Evolutionary conservation across 2,329 filamentous ascomycete species (phyloP), one percentile per base, ranked within the genome.

Genomic region (Apiospora aurea): DNA sequence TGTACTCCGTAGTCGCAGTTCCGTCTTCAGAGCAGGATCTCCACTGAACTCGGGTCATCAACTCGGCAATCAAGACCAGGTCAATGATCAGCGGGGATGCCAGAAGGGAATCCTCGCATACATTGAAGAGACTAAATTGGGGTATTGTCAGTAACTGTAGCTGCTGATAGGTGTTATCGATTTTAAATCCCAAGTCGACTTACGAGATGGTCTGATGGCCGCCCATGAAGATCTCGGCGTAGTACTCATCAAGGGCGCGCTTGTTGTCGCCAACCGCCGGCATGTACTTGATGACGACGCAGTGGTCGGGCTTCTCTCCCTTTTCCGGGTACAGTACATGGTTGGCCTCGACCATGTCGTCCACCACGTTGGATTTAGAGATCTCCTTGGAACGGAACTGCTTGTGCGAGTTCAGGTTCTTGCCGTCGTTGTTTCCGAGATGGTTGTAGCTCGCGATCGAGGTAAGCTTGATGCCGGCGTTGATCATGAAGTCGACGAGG

Each of bases 321-420:
- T 94, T 87, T 84, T 92, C 91, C 57, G 57, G 57, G 88, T 99
- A 99, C 71, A 99, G 89, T 69, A 98, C 91, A 69, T 85, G 87
- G 87, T 99, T 99, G 80, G 96, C 96, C 80, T 94, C 95, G 73
- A 99, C 96, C 96, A 99, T 99, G 87, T 99, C 96, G 82, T 99
- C 96, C 71, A 99, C 96, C 16, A 99, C 96, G 82, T 98, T 99
- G 79, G 94, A 97, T 89, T 99, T 99, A 85, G 94, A 97, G 78
- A 99, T 99, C 86, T 99, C 96, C 90, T 99, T 99, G 85, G 95
- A 97, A 79, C 96, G 95, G 91, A 99, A 99, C 85, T 98, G 96
- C 87, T 93, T 94, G 83, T 98, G 95, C 61, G 95, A 97, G 86
- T 94, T 97, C 78, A 99, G 85, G 87, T 99, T 99, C 91, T 95